Percentiles rank a stretch among this genome's conserved stretches.
phyloP scores from a whole-genome alignment of 768 basidiomycete genomes.

The Phylloporus sp. region DNA sequence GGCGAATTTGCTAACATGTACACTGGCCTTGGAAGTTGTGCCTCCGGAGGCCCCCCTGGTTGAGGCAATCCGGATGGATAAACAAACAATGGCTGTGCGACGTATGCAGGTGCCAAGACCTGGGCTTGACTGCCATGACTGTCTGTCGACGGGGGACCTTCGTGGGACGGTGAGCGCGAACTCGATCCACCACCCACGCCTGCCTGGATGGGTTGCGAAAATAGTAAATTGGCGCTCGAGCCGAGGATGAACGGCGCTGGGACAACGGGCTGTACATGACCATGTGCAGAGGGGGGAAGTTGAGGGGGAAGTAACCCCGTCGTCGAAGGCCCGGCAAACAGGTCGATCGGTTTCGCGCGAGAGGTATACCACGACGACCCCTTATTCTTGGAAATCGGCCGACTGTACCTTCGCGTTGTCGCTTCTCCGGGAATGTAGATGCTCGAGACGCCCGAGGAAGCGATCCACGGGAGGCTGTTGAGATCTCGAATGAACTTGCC shows the following conservation, averaged over 20 bases:
- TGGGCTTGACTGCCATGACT: slow-evolving; percentile 29
- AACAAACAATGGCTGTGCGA: slow-evolving; percentile 28
- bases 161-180: slow-evolving; percentile 30
- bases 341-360: slow-evolving; percentile 26
- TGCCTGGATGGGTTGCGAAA: slow-evolving; percentile 16
- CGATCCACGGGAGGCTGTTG: slow-evolving; percentile 44
- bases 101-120: slow-evolving; percentile 25
- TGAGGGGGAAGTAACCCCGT: slow-evolving; percentile 26
- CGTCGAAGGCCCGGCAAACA: slow-evolving; percentile 31
- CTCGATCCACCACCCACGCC: slow-evolving; percentile 12
- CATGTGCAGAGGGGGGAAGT: slow-evolving; percentile 1
- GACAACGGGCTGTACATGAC: slow-evolving; percentile 2
- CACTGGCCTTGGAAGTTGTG: slow-evolving; percentile 24
- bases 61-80: slow-evolving; percentile 30
- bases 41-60: slow-evolving; percentile 22
- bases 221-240: slow-evolving; percentile 28
- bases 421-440: slow-evolving; percentile 42
- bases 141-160: slow-evolving; percentile 27
- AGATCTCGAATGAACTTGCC: slow-evolving; percentile 36
- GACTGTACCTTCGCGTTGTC: slow-evolving; percentile 26
- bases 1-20: slow-evolving; percentile 27
- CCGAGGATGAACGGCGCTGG: slow-evolving; percentile 30
- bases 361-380: slow-evolving; percentile 27
- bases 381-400: slow-evolving; percentile 24
- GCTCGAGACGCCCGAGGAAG: slow-evolving; percentile 41